Percentiles rank a stretch among this genome's conserved stretches.
These are phyloP conservation scores for Endocarpon pusillum DNA, from an alignment of 495 filamentous ascomycete species.

Conservation along the genomic window DNA sequence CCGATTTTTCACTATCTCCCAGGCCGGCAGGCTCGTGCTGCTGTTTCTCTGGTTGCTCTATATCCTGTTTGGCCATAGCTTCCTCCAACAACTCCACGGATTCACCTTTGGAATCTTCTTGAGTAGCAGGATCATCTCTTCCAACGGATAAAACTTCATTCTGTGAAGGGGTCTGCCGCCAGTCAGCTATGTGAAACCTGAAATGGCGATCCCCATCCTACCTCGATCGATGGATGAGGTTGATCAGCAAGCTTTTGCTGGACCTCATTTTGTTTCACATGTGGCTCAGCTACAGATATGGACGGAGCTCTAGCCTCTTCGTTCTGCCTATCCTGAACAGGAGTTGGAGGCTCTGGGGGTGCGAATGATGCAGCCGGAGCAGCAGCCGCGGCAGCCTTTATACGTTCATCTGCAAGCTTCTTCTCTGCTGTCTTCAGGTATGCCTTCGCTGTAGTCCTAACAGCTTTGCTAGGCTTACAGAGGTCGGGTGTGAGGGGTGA, in stretches of 20 bases:
- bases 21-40: too few species aligned
- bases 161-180: neutral
- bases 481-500: slow-evolving; percentile 66
- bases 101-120: too few species aligned
- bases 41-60: too few species aligned
- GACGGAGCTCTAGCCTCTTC: neutral
- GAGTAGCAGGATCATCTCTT: too few species aligned
- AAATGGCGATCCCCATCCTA: slow-evolving; percentile 5
- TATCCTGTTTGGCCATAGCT: too few species aligned
- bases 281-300: neutral
- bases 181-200: slow-evolving; percentile 2
- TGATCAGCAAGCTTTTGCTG: slow-evolving; percentile 11
- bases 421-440: slow-evolving; percentile 80
- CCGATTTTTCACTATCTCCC: too few species aligned
- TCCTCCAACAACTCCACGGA: too few species aligned
- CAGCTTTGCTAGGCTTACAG: slow-evolving; percentile 73
- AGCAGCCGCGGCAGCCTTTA: slow-evolving; percentile 35
- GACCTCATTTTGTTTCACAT: neutral
- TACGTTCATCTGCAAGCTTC: slow-evolving; percentile 45
- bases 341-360: too few species aligned
- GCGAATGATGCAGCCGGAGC: slow-evolving; percentile 18
- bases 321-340: too few species aligned
- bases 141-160: too few species aligned
- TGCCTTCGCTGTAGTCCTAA: slow-evolving; percentile 75
- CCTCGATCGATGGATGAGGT: slow-evolving; percentile 26